phyloP scores from a whole-genome alignment of 805 yeast genomes.

The Sugiyamaella marilandica region DNA sequence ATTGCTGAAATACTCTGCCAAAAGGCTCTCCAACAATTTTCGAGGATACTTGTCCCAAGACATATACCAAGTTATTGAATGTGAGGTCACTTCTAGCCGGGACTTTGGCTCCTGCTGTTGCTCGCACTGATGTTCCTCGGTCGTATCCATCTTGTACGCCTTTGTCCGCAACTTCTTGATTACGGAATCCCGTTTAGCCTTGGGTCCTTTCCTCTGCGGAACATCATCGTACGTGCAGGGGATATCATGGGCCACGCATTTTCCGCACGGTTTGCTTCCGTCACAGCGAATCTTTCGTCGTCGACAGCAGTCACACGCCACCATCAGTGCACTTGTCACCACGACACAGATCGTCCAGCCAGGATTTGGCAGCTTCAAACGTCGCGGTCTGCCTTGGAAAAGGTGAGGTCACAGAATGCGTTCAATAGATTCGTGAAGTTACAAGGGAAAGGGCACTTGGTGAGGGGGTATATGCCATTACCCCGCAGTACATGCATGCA shows the following conservation, averaged over 20 bases:
- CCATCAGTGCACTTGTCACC: not conserved
- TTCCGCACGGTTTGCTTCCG: conserved; percentile 11
- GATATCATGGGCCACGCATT: conserved; percentile 8
- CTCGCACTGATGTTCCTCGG: not conserved
- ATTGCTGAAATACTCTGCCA: conserved; percentile 9
- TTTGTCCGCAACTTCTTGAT: conserved; percentile 11
- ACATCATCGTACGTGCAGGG: conserved; percentile 12
- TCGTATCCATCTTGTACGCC: not conserved
- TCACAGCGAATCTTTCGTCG: conserved; percentile 16
- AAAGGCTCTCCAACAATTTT: conserved; percentile 6
- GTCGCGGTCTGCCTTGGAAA: no score
- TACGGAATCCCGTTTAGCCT: conserved; percentile 13
- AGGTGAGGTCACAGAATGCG: no score
- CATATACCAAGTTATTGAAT: conserved; percentile 1
- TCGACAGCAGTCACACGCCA: conserved; percentile 17
- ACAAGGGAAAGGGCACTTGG: no score
- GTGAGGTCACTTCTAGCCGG: not conserved
- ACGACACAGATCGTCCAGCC: no score
- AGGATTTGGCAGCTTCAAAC: no score
- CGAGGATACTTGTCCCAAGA: conserved; percentile 11
- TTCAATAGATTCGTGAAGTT: no score
- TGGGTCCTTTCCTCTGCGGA: conserved; percentile 14
- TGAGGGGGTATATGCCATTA: no score
- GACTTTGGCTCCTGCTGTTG: not conserved
- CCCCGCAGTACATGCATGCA: no score